Evolutionary conservation across 2,329 filamentous ascomycete genomes (phyloP).

Genomic region (Pestalotiopsis sp.): DNA sequence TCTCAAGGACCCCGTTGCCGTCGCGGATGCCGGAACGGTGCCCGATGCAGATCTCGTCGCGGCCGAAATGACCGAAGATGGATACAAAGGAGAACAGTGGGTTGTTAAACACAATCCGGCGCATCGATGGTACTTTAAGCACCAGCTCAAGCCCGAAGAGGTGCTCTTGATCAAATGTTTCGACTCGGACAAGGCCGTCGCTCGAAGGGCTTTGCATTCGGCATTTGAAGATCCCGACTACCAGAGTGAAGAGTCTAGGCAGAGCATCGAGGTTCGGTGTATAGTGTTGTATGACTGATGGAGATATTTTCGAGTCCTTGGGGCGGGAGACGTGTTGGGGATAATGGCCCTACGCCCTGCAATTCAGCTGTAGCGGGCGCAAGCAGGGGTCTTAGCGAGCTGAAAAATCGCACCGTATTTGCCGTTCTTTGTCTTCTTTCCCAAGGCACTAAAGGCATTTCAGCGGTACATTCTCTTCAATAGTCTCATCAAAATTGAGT

Average conservation of each 20-base stretch:
- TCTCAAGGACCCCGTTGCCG: constrained; percentile 41
- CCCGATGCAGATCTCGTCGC: constrained; percentile 41
- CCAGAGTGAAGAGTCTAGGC: constrained; percentile 40
- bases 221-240: constrained; percentile 55
- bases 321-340: too few relatives aligned
- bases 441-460: neutral
- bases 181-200: constrained; percentile 53
- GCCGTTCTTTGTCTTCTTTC: constrained; percentile 22
- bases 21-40: constrained; percentile 40
- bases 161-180: constrained; percentile 61
- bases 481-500: neutral
- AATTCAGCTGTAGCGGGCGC: neutral
- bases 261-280: constrained; percentile 59
- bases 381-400: neutral
- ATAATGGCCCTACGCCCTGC: neutral
- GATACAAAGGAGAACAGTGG: constrained; percentile 39
- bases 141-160: constrained; percentile 50
- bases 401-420: neutral
- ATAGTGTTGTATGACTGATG: constrained; percentile 48
- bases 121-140: constrained; percentile 55
- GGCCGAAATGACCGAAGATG: constrained; percentile 37
- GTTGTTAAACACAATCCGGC: constrained; percentile 37
- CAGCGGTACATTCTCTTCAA: neutral
- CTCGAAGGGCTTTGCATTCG: constrained; percentile 54
- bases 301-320: neutral